Percentiles rank a stretch among this genome's conserved stretches.
These are phyloP conservation scores for Phaffomyces antillensis DNA, from an alignment of 805 yeast genomes.

Conservation along the genomic window DNA sequence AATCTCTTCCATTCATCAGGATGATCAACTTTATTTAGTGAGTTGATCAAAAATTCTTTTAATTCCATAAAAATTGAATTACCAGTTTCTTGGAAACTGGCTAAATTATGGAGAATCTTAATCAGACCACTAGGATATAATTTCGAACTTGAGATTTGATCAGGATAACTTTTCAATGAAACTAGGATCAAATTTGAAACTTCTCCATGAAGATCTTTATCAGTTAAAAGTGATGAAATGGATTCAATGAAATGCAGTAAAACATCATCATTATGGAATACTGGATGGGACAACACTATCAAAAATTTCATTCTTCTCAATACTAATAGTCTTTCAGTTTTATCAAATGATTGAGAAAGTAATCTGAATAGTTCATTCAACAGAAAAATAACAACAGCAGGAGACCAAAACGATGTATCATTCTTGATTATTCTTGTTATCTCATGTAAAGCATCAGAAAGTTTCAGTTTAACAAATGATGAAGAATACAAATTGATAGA, in stretches of 20 bases:
- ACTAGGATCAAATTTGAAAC: constrained; percentile 21
- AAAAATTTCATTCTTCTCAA: constrained; percentile 34
- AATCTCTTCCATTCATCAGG: constrained; percentile 11
- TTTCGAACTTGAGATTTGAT: not conserved
- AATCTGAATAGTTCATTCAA: constrained; percentile 26
- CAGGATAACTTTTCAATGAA: constrained; percentile 11
- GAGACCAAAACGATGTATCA: constrained; percentile 28
- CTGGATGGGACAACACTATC: constrained; percentile 21
- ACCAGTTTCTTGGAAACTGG: constrained; percentile 3
- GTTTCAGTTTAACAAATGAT: constrained; percentile 4
- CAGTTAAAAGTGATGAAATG: constrained; percentile 14
- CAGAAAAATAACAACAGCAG: constrained; percentile 30
- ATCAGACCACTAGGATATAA: constrained; percentile 14
- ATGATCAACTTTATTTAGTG: not conserved
- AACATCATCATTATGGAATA: constrained; percentile 15
- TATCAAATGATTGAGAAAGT: constrained; percentile 18
- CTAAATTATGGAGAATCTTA: constrained; percentile 15
- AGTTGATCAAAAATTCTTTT: not conserved
- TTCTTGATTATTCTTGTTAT: constrained; percentile 6
- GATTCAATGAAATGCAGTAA: constrained; percentile 13
- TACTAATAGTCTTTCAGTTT: constrained; percentile 19
- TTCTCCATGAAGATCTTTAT: constrained; percentile 20
- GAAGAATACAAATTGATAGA: constrained; percentile 7
- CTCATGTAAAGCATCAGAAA: constrained; percentile 13
- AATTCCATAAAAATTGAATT: not conserved